A percentile compares a stretch with the other conserved stretches of the same genome.
Evolutionary conservation across 2,329 filamentous ascomycete genomes (phyloP).

Genomic region (Raffaelea ambrosiae): DNA sequence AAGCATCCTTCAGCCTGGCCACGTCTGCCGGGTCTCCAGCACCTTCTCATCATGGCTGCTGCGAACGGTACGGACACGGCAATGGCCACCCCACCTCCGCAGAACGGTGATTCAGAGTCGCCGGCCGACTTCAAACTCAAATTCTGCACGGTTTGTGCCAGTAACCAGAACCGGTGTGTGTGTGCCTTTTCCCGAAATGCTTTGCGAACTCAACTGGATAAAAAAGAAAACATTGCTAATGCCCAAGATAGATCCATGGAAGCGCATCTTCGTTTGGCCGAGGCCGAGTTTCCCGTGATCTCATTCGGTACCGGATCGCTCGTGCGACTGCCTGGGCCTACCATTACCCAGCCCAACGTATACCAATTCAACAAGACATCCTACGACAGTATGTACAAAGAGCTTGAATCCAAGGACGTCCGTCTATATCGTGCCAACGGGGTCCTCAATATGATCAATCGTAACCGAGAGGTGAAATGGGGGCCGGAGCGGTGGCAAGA

Average conservation of each 20-base stretch:
- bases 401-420: constrained; percentile 77
- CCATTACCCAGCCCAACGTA: constrained; percentile 88
- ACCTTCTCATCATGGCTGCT: constrained; percentile 4
- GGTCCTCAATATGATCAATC: constrained; percentile 88
- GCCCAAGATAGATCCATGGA: constrained; percentile 70
- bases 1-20: too few relatives aligned
- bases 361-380: constrained; percentile 98
- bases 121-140: constrained; percentile 73
- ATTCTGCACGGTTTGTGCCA: constrained; percentile 98
- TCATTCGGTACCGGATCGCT: constrained; percentile 95
- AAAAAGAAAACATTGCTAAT: constrained; percentile 3
- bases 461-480: constrained; percentile 88
- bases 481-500: constrained; percentile 97
- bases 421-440: constrained; percentile 87
- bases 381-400: constrained; percentile 89
- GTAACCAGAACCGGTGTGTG: constrained; percentile 92
- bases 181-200: constrained; percentile 19
- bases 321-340: constrained; percentile 85
- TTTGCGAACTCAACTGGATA: too few relatives aligned
- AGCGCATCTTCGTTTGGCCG: constrained; percentile 86
- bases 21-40: too few relatives aligned
- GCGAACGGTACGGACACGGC: background rate
- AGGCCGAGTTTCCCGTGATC: constrained; percentile 86
- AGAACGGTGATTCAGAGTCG: constrained; percentile 38
- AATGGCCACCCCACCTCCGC: background rate